These are phyloP conservation scores for Penicillium antarcticum DNA, from an alignment of 495 filamentous ascomycete species.

Conservation along the genomic window DNA sequence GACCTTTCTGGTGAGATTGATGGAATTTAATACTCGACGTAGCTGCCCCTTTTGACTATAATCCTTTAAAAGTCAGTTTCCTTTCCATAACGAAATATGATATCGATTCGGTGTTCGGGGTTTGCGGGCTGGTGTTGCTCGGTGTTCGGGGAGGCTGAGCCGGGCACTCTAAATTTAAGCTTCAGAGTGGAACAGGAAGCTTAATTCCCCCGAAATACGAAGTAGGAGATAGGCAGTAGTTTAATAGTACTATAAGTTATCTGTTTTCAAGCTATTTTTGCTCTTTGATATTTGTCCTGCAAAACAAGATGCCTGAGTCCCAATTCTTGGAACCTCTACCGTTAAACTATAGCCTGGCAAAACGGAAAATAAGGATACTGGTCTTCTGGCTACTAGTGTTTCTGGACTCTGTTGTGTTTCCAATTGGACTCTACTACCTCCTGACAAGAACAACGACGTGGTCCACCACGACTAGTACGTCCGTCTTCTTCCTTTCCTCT, in stretches of 20 bases:
- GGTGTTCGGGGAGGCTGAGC: background rate
- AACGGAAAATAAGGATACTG: background rate
- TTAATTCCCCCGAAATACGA: no score
- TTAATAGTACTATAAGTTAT: no score
- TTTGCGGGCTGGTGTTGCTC: background rate
- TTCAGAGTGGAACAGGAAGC: no score
- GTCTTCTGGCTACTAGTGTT: background rate
- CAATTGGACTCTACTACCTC: background rate
- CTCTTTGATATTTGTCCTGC: no score
- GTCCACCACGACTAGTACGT: background rate
- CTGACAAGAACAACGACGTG: background rate
- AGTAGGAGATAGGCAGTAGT: no score
- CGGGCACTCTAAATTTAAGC: background rate
- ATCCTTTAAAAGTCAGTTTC: background rate
- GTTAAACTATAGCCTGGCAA: background rate
- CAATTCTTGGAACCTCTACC: background rate
- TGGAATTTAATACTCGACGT: background rate
- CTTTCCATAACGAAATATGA: background rate
- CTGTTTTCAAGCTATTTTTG: no score
- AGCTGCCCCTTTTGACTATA: background rate
- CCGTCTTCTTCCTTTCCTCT: background rate
- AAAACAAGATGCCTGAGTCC: background rate
- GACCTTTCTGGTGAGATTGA: background rate
- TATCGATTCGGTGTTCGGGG: background rate
- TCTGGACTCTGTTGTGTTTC: background rate